Base-by-base conservation (phyloP, 805 yeast genomes). In the Candida insectalens region DNA sequence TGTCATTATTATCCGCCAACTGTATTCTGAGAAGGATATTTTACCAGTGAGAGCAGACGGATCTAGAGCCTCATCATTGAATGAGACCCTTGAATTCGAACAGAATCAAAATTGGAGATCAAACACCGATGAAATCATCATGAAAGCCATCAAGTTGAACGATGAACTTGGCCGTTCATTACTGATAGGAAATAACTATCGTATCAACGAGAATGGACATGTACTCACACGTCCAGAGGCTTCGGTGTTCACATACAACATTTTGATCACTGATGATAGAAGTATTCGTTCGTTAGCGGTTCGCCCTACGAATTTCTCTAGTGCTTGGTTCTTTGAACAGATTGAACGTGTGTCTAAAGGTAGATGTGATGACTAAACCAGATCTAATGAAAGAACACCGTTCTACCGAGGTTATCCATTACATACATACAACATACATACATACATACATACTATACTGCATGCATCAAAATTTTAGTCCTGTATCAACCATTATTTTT, bases 51-150 rank as follows among this genome's bases (percentile, higher is more conserved):
- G 83, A 45, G 76, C 77, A 44, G 80, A 81, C 45, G 88, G 87
- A 27, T 68, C 80, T 3, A 64, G 70, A 28, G 83, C 87, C 0
- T 62, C 73, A 5, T 75, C 77, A 27, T 65, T 80, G 39, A 79
- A 77, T 47, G 89, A 80, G 51, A 77, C 83, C 5, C 55, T 74
- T 14, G 89, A 80, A 48, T 78, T 80, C 53, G 87, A 80, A 50
- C 74, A 74, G 46, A 79, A 79, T 46, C 71, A 74, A 29, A 70
- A 72, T 29, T 80, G 88, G 89, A 63, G 83, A 51, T 64, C 76
- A 12, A 74, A 71, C 43, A 80, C 82, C 6, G 89, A 80, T 53
- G 84, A 78, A 44, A 67, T 78, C 25, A 76, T 78, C 33, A 63
- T 67, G 54, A 73, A 67, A 51, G 70, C 65, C 26, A 60, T 63